Conservation (phyloP, 495 filamentous ascomycete species). For the Tirmania nivea region DNA sequence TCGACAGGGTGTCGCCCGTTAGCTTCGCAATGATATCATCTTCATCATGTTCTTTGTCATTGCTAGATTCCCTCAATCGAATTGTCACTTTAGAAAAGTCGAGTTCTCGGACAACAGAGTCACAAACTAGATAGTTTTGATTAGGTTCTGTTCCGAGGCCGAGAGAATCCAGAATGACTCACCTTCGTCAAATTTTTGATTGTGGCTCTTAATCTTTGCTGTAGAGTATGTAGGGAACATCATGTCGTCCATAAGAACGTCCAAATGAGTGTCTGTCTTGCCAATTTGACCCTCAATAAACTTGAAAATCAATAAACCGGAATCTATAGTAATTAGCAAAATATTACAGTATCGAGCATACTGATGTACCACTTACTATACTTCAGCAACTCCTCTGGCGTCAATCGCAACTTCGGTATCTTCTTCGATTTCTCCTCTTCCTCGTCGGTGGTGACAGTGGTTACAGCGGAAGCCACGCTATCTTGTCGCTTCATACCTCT, state of each 20-base stretch:
- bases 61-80: conserved; percentile 50
- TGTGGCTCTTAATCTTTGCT: conserved; percentile 38
- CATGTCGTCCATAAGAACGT: conserved; percentile 88
- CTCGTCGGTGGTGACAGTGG: background rate
- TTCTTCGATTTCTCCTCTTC: conserved; percentile 26
- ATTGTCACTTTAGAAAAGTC: conserved; percentile 87
- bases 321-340: conserved; percentile 32
- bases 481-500: conserved; percentile 17
- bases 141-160: background rate
- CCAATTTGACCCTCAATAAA: conserved; percentile 70
- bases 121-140: conserved; percentile 35
- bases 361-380: conserved; percentile 31
- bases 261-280: conserved; percentile 53
- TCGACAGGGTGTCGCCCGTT: conserved; percentile 64
- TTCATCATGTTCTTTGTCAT: conserved; percentile 47
- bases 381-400: conserved; percentile 52
- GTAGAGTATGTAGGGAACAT: conserved; percentile 72
- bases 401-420: conserved; percentile 55
- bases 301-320: conserved; percentile 83
- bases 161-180: conserved; percentile 10
- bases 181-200: conserved; percentile 60
- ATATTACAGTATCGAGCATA: no score
- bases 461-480: conserved; percentile 21
- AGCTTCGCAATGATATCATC: conserved; percentile 61
- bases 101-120: conserved; percentile 87